These are phyloP conservation scores for Nothophoma quercina DNA, from an alignment of 2,329 filamentous ascomycete genomes.

Conservation along the genomic window DNA sequence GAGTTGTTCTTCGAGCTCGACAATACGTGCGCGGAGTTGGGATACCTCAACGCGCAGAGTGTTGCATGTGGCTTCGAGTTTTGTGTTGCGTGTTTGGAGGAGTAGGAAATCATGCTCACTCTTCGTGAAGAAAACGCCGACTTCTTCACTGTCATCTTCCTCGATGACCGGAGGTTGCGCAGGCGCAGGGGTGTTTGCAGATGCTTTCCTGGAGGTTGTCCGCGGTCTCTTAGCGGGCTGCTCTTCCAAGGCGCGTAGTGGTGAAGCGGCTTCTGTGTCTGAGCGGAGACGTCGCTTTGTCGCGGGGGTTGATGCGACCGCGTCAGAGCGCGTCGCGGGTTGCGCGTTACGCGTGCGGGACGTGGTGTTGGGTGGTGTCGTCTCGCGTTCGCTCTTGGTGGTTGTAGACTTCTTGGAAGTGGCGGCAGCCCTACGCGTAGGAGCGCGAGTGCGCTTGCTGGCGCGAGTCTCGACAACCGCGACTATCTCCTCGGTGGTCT, in stretches of 20 bases:
- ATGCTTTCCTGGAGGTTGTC: slow-evolving; percentile 6
- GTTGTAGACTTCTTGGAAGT: background rate
- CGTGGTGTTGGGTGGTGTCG: slow-evolving; percentile 1
- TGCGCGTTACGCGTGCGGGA: slow-evolving; percentile 2
- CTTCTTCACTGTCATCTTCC: slow-evolving; percentile 25
- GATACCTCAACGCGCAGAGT: slow-evolving; percentile 17
- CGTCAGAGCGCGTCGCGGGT: background rate
- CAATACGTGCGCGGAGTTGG: slow-evolving; percentile 15
- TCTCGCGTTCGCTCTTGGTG: slow-evolving; percentile 12
- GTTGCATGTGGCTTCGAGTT: background rate
- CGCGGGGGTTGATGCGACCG: slow-evolving; percentile 13
- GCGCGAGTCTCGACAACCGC: slow-evolving; percentile 17
- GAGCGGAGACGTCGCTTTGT: slow-evolving; percentile 27
- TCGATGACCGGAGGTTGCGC: slow-evolving; percentile 11
- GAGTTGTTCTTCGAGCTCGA: slow-evolving; percentile 10
- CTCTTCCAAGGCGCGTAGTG: slow-evolving; percentile 25
- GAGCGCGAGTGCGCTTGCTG: slow-evolving; percentile 17
- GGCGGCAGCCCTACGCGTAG: slow-evolving; percentile 19
- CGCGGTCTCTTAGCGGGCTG: slow-evolving; percentile 23
- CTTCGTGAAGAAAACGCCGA: slow-evolving; percentile 30
- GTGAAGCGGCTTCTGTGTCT: slow-evolving; percentile 21
- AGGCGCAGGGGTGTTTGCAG: slow-evolving; percentile 6
- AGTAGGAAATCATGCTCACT: slow-evolving; percentile 25
- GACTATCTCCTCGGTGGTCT: slow-evolving; percentile 17
- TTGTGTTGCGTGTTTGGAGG: background rate